Percentiles rank a stretch among this genome's conserved stretches.
Evolutionary conservation across 345 rosid genomes (phyloP).

Genomic region (Hibiscus trionum): DNA sequence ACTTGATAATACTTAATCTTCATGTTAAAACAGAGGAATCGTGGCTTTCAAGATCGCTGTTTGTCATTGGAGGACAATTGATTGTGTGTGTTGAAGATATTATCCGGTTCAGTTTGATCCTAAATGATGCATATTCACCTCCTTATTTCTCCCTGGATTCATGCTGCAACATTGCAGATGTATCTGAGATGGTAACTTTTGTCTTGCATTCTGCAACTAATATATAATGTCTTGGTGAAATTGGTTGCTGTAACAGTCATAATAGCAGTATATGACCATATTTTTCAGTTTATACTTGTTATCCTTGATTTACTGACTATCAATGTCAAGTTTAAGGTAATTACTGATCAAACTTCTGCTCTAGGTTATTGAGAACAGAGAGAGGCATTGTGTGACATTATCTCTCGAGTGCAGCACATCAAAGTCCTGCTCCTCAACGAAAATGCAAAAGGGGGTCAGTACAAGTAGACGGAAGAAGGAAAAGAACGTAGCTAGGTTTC

Average conservation of each 20-base stretch:
- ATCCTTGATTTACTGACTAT: neutral
- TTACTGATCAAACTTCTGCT: constrained; percentile 1
- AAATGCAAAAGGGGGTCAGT: constrained; percentile 12
- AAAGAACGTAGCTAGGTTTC: constrained; percentile 7
- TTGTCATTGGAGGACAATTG: constrained; percentile 54
- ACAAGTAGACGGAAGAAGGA: neutral
- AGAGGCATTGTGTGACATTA: constrained; percentile 33
- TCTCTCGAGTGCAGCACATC: constrained; percentile 29
- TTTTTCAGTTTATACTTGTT: neutral
- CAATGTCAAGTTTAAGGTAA: neutral
- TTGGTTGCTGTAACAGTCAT: neutral
- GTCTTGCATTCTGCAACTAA: neutral
- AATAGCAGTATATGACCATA: neutral
- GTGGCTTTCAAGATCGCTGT: constrained; percentile 70
- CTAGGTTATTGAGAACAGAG: constrained; percentile 50
- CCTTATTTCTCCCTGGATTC: constrained; percentile 57
- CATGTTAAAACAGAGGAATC: constrained; percentile 38
- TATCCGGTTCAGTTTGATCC: constrained; percentile 45
- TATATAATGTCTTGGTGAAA: neutral
- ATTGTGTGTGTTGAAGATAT: constrained; percentile 76
- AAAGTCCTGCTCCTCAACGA: constrained; percentile 20
- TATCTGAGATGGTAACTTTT: constrained; percentile 54
- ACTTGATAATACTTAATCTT: neutral
- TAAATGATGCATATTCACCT: constrained; percentile 30
- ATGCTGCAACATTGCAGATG: constrained; percentile 47